Percentiles rank a stretch among this genome's conserved stretches.
Conservation (phyloP, 371 early-diverging fungal genomes). For the Haplosporangium sp. region DNA sequence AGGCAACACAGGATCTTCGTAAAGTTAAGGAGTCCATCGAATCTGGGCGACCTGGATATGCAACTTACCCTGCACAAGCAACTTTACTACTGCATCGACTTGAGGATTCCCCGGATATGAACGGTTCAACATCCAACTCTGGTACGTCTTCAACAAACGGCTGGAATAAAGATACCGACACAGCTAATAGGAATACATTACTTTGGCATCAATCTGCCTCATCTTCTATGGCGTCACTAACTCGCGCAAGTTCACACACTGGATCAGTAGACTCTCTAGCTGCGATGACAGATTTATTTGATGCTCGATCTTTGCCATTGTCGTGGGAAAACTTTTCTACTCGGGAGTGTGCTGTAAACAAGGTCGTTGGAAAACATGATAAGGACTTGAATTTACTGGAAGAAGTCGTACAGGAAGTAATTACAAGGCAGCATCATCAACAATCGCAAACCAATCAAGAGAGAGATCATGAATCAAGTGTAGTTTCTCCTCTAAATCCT, state of each 20-base stretch:
- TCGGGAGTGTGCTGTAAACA: slow-evolving; percentile 49
- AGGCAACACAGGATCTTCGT: slow-evolving; percentile 34
- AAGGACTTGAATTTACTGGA: slow-evolving; percentile 33
- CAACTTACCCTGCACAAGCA: slow-evolving; percentile 17
- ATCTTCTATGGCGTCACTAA: slow-evolving; percentile 11
- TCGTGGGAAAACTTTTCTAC: slow-evolving; percentile 52
- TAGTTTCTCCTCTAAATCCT: not conserved
- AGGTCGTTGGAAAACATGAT: slow-evolving; percentile 48
- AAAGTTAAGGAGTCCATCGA: slow-evolving; percentile 46
- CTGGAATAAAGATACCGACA: not conserved
- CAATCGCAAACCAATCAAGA: slow-evolving; percentile 12
- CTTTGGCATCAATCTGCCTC: slow-evolving; percentile 4
- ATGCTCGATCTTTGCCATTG: slow-evolving; percentile 33
- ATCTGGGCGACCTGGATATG: slow-evolving; percentile 44
- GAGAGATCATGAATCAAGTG: slow-evolving; percentile 12
- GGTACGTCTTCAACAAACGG: not conserved
- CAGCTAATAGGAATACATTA: not conserved
- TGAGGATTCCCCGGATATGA: not conserved
- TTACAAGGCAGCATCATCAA: slow-evolving; percentile 39
- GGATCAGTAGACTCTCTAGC: slow-evolving; percentile 14
- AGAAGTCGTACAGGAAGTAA: slow-evolving; percentile 43
- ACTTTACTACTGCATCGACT: not conserved
- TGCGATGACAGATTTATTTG: slow-evolving; percentile 15
- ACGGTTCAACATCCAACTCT: not conserved
- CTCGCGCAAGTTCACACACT: slow-evolving; percentile 19